These are phyloP conservation scores for Entomophthora muscae DNA, from an alignment of 371 early-diverging fungal species.

Conservation along the genomic window DNA sequence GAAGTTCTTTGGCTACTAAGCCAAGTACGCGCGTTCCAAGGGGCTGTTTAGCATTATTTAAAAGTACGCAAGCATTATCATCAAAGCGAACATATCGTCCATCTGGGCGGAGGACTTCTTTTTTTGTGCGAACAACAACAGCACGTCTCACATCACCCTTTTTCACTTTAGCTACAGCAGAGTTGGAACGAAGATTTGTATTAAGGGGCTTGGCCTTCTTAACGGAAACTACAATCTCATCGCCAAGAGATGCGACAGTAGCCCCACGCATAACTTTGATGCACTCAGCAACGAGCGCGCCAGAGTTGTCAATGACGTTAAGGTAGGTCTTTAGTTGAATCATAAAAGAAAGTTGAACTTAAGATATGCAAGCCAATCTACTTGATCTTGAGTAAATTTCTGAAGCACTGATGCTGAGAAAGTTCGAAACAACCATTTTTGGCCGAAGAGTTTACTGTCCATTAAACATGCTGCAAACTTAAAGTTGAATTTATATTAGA, in stretches of 20 bases:
- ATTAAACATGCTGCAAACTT: too few relatives aligned
- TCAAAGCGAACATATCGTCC: constrained; percentile 89
- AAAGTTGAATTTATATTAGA: too few relatives aligned
- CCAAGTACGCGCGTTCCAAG: constrained; percentile 88
- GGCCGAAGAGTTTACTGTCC: too few relatives aligned
- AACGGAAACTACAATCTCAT: constrained; percentile 90
- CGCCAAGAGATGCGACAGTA: constrained; percentile 61
- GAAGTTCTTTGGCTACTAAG: constrained; percentile 72
- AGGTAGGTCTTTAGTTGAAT: constrained; percentile 66
- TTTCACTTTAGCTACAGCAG: constrained; percentile 53
- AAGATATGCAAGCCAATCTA: too few relatives aligned
- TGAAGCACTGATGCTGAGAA: too few relatives aligned
- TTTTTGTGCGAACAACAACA: constrained; percentile 79
- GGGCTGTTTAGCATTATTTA: constrained; percentile 85
- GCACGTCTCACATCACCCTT: constrained; percentile 93
- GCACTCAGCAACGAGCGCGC: constrained; percentile 86
- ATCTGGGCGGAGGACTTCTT: constrained; percentile 80
- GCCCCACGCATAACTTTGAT: constrained; percentile 82
- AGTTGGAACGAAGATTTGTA: constrained; percentile 14
- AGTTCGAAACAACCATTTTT: too few relatives aligned
- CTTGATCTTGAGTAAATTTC: too few relatives aligned
- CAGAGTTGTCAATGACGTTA: constrained; percentile 92
- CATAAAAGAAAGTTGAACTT: too few relatives aligned
- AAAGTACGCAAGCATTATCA: constrained; percentile 92
- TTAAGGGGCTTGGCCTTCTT: constrained; percentile 59